These are phyloP conservation scores for Fomitopsis palustris DNA, from an alignment of 1,284 basidiomycete species.

Conservation along the genomic window DNA sequence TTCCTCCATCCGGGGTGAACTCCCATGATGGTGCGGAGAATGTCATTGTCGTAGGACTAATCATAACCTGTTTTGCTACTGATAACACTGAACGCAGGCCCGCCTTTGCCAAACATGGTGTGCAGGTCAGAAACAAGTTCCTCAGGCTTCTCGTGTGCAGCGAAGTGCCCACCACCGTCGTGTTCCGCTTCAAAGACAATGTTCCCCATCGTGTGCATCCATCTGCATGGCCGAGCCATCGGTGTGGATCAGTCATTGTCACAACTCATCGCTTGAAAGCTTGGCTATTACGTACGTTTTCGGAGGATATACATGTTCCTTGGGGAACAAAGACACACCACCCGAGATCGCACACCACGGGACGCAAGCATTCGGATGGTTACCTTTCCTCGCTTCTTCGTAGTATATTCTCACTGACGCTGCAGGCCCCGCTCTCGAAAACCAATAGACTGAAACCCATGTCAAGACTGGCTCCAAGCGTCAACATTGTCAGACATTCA, in stretches of 20 bases:
- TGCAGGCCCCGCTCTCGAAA: slow-evolving; percentile 51
- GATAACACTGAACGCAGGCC: slow-evolving; percentile 18
- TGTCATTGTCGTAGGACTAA: no score
- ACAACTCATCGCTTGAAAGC: no score
- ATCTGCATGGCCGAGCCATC: slow-evolving; percentile 16
- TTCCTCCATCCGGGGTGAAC: no score
- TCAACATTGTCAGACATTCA: no score
- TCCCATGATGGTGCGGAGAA: no score
- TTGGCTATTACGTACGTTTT: background rate
- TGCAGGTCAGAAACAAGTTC: slow-evolving; percentile 26
- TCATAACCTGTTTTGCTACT: slow-evolving; percentile 12
- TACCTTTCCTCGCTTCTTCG: slow-evolving; percentile 30
- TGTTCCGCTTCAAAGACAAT: slow-evolving; percentile 27
- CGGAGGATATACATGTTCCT: slow-evolving; percentile 30
- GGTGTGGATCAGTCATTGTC: no score
- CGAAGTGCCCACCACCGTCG: slow-evolving; percentile 27
- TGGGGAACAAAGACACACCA: slow-evolving; percentile 48
- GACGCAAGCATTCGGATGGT: background rate
- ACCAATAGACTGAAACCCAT: slow-evolving; percentile 59
- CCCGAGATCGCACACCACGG: slow-evolving; percentile 34
- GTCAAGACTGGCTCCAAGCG: slow-evolving; percentile 42
- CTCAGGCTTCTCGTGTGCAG: slow-evolving; percentile 26
- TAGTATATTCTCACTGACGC: slow-evolving; percentile 56
- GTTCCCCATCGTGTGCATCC: slow-evolving; percentile 20
- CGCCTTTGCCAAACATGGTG: slow-evolving; percentile 20